A percentile compares a stretch with the other conserved stretches of the same genome.
These are phyloP conservation scores for Elongisporangium undulatum DNA, from an alignment of 352 stramenopile species.

Conservation along the genomic window DNA sequence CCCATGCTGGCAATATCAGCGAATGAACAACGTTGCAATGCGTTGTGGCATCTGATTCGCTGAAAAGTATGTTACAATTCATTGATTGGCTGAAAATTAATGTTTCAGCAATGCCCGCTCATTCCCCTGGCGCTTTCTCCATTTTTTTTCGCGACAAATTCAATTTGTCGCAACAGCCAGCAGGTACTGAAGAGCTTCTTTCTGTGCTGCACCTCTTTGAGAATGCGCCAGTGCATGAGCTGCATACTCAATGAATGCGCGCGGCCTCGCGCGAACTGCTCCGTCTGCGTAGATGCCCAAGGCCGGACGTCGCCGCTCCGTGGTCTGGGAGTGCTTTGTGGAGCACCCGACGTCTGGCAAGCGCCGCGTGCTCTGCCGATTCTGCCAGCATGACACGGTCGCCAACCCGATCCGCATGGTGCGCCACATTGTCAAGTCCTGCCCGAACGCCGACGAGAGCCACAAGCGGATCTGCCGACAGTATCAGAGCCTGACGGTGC, in stretches of 20 bases:
- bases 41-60: background rate
- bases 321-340: conserved; percentile 40
- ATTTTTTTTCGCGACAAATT: conserved; percentile 1
- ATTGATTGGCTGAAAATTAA: background rate
- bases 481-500: conserved; percentile 29
- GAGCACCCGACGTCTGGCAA: conserved; percentile 25
- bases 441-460: conserved; percentile 29
- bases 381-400: conserved; percentile 40
- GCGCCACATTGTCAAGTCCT: conserved; percentile 38
- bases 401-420: conserved; percentile 42
- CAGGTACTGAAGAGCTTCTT: background rate
- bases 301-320: conserved; percentile 31
- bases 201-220: background rate
- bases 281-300: conserved; percentile 14
- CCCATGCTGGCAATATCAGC: background rate
- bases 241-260: background rate
- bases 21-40: background rate
- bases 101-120: background rate
- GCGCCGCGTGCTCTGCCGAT: conserved; percentile 42
- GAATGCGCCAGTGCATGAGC: background rate
- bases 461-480: conserved; percentile 42
- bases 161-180: background rate
- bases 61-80: background rate
- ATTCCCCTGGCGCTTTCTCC: background rate
- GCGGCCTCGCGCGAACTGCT: background rate